Evolutionary conservation across 2,329 filamentous ascomycete genomes (phyloP), one percentile per base, ranked within the genome.

Genomic region (Clonostachys solani): DNA sequence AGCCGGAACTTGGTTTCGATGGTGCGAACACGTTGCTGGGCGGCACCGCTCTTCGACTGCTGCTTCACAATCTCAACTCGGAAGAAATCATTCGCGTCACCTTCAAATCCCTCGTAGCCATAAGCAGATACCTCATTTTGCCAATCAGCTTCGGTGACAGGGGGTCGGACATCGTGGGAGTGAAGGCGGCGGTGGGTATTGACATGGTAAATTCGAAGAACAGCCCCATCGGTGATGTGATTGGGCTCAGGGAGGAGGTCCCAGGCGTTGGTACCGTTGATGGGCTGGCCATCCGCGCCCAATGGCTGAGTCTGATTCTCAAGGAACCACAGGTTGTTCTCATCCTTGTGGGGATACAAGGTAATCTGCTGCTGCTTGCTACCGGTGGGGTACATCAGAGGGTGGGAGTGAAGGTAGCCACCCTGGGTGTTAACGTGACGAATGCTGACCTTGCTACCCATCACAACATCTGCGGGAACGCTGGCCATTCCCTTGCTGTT

Each of bases 341-440:
- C 90, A 60, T 99, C 94, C 78, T 97, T 97, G 79, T 99, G 94
- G 8, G 94, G 94, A 61, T 99, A 99, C 4, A 99, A 82, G 1
- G 94, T 99, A 58, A 99, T 90, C 66, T 99, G 94, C 67, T 99
- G 94, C 72, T 99, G 95, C 76, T 96, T 95, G 78, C 91, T 96
- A 55, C 94, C 94, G 9, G 84, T 89, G 5, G 94, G 94, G 65
- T 97, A 99, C 94, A 99, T 99, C 63, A 96, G 86, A 58, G 84
- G 83, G 67, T 99, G 94, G 8, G 94, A 97, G 72, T 99, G 94
- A 46, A 99, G 81, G 66, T 99, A 99, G 47, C 94, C 94, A 58
- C 94, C 94, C 64, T 99, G 94, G 5, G 94, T 99, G 69, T 97
- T 97, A 71, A 91, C 87, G 67, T 99, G 94, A 57, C 94, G 88